These are phyloP conservation scores for Ganoderma multipileum DNA, from an alignment of 1,284 basidiomycete species.

Conservation along the genomic window DNA sequence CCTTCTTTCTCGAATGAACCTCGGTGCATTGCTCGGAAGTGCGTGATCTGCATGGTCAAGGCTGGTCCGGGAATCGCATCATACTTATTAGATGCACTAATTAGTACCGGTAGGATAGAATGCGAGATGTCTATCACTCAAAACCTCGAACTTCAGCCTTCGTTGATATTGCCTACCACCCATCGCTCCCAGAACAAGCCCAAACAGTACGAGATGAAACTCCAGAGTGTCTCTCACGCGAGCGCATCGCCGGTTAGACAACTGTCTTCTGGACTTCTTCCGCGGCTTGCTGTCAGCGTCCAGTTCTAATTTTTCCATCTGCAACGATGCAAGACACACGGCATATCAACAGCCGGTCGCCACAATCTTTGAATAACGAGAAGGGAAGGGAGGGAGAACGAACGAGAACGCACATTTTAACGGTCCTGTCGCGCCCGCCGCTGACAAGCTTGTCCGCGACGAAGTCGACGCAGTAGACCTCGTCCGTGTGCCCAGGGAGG, in stretches of 20 bases:
- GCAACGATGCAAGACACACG: background rate
- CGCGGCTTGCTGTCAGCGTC: background rate
- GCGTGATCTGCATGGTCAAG: background rate
- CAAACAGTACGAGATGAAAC: background rate
- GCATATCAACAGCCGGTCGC: slow-evolving; percentile 3
- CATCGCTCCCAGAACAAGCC: background rate
- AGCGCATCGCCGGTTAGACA: background rate
- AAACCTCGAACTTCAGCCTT: background rate
- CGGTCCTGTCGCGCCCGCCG: slow-evolving; percentile 80
- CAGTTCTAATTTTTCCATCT: slow-evolving; percentile 14
- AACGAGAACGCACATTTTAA: slow-evolving; percentile 68
- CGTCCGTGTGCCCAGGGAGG: slow-evolving; percentile 95
- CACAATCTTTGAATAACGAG: slow-evolving; percentile 1
- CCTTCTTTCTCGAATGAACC: background rate
- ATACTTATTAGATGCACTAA: background rate
- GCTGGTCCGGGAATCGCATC: background rate
- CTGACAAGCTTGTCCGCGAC: slow-evolving; percentile 98
- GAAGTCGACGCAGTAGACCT: slow-evolving; percentile 99
- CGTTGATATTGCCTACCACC: background rate
- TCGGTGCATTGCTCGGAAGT: background rate
- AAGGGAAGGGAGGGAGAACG: background rate
- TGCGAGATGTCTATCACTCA: background rate
- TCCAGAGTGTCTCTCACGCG: background rate
- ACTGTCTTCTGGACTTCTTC: background rate
- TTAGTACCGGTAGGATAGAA: background rate